A percentile compares a stretch with the other conserved stretches of the same genome.
These are phyloP conservation scores for Pythium angustatum DNA, from an alignment of 352 stramenopile species.

Conservation along the genomic window DNA sequence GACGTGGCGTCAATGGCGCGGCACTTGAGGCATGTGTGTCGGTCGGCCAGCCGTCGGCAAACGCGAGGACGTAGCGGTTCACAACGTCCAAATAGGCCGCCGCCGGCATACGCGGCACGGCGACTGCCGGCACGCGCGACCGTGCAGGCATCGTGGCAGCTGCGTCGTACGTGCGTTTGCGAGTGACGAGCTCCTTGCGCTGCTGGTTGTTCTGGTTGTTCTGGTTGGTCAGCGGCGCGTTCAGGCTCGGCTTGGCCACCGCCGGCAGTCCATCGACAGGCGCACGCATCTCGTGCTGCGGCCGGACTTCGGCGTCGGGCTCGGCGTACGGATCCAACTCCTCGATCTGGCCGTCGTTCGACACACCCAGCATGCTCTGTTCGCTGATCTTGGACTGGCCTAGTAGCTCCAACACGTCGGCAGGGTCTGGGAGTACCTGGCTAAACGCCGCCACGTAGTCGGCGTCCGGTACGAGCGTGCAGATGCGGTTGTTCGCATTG, in stretches of 20 bases:
- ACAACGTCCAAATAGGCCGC: background rate
- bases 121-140: too few species aligned
- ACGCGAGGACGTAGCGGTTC: constrained; percentile 11
- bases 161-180: background rate
- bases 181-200: background rate
- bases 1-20: background rate
- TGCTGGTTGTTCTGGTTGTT: background rate
- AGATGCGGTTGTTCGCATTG: constrained; percentile 31
- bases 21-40: background rate
- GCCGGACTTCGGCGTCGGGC: background rate
- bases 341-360: constrained; percentile 3
- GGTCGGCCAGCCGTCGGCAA: background rate
- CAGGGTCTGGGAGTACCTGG: constrained; percentile 34
- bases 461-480: constrained; percentile 31
- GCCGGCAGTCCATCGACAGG: too few species aligned
- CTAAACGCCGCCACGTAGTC: constrained; percentile 42
- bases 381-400: constrained; percentile 35
- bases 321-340: constrained; percentile 7
- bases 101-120: too few species aligned
- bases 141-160: too few species aligned
- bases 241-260: background rate
- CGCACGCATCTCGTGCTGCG: too few species aligned
- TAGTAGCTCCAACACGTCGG: constrained; percentile 35
- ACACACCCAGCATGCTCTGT: constrained; percentile 31
- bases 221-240: background rate